Percentiles rank a stretch among this genome's conserved stretches.
Conservation (phyloP, 495 filamentous ascomycete genomes). For the Penicillium pancosmium region DNA sequence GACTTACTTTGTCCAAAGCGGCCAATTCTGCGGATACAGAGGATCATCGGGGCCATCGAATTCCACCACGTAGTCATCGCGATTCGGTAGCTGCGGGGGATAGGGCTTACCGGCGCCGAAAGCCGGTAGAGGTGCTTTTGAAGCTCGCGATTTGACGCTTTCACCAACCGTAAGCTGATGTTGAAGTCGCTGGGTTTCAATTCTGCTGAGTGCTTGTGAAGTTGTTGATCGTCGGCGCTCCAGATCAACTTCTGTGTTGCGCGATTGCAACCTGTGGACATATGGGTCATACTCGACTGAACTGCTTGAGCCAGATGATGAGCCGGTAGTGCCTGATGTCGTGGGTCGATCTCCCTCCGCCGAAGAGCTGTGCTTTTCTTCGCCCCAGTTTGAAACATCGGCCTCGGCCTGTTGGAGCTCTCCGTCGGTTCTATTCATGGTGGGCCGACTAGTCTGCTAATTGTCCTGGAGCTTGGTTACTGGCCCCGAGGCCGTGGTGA, state of each 20-base stretch:
- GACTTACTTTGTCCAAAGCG: constrained; percentile 66
- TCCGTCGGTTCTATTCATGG: constrained; percentile 18
- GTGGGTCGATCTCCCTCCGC: constrained; percentile 17
- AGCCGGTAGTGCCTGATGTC: constrained; percentile 26
- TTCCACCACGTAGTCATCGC: constrained; percentile 56
- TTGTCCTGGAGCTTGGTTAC: background rate
- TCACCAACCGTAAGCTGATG: constrained; percentile 42
- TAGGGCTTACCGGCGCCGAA: constrained; percentile 75
- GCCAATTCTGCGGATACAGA: constrained; percentile 80
- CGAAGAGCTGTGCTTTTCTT: constrained; percentile 20
- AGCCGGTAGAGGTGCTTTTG: constrained; percentile 49
- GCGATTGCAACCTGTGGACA: constrained; percentile 36
- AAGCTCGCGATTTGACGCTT: constrained; percentile 34
- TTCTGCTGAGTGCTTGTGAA: constrained; percentile 69
- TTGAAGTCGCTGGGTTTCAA: constrained; percentile 55
- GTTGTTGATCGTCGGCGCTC: constrained; percentile 56
- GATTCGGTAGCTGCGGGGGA: constrained; percentile 66
- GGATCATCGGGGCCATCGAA: constrained; percentile 73
- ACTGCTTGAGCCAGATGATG: constrained; percentile 32
- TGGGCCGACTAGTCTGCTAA: background rate
- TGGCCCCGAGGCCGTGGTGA: constrained; percentile 2
- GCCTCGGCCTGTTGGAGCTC: constrained; percentile 18
- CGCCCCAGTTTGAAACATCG: constrained; percentile 15
- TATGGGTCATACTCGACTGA: constrained; percentile 34
- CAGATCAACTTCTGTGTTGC: constrained; percentile 66